phyloP scores from a whole-genome alignment of 2,329 filamentous ascomycete species.

The Aaosphaeria arxii region DNA sequence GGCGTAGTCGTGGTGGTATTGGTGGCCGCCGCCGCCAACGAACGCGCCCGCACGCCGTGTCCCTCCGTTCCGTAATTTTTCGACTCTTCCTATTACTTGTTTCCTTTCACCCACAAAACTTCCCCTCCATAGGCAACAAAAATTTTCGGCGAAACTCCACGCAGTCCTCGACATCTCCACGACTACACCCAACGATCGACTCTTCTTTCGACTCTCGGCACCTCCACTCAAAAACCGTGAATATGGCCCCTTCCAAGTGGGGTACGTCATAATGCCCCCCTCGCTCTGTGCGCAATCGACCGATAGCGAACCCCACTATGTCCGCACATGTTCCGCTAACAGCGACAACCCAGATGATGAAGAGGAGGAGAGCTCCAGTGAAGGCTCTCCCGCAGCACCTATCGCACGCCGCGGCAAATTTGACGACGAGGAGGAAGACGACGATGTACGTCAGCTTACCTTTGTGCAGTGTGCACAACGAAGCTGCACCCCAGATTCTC shows the following conservation, averaged over 20 bases:
- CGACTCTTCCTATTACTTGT: background rate
- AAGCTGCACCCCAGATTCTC: too few relatives aligned
- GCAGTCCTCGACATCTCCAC: background rate
- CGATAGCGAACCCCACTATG: background rate
- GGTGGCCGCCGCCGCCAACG: background rate
- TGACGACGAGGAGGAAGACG: slow-evolving; percentile 85
- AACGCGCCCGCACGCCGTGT: background rate
- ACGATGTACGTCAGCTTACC: slow-evolving; percentile 61
- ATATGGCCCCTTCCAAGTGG: slow-evolving; percentile 40
- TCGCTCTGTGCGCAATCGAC: slow-evolving; percentile 14
- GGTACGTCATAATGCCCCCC: slow-evolving; percentile 37
- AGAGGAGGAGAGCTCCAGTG: slow-evolving; percentile 56
- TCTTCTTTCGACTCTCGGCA: background rate
- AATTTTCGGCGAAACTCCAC: background rate
- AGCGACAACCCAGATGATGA: slow-evolving; percentile 44
- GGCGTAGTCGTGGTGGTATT: too few relatives aligned
- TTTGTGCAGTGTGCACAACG: too few relatives aligned
- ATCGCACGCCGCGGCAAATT: slow-evolving; percentile 65
- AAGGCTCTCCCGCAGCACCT: slow-evolving; percentile 45
- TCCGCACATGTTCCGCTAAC: background rate
- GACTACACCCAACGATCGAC: background rate
- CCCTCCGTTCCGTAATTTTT: slow-evolving; percentile 10
- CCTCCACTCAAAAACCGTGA: slow-evolving; percentile 11
- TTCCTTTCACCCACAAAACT: slow-evolving; percentile 6
- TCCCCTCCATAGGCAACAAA: slow-evolving; percentile 2